Evolutionary conservation across 345 rosid species (phyloP).

Genomic region (Anastatica hierochuntica): DNA sequence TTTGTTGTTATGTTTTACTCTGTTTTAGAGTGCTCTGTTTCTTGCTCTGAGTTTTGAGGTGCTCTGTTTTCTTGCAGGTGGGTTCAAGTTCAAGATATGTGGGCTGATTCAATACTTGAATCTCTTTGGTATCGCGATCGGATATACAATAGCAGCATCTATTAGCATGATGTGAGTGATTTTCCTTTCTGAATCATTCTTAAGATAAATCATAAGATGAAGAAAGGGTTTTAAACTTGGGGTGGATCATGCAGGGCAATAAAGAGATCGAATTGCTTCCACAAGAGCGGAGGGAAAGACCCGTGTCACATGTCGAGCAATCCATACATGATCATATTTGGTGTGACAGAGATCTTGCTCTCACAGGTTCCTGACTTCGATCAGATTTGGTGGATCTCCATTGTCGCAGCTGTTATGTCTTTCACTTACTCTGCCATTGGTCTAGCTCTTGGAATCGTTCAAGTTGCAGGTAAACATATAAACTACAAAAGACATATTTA

Average conservation of each 20-base stretch:
- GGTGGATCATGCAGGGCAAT: slow-evolving; percentile 49
- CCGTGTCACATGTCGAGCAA: slow-evolving; percentile 61
- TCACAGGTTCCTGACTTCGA: slow-evolving; percentile 82
- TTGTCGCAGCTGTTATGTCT: slow-evolving; percentile 88
- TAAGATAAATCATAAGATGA: background rate
- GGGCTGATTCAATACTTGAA: slow-evolving; percentile 58
- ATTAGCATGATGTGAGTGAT: slow-evolving; percentile 72
- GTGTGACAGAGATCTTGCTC: slow-evolving; percentile 48
- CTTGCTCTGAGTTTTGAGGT: background rate
- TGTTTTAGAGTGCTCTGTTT: background rate
- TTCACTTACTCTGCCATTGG: slow-evolving; percentile 91
- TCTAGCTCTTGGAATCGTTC: slow-evolving; percentile 65
- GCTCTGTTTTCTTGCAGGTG: slow-evolving; percentile 34
- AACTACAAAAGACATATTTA: background rate
- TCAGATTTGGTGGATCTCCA: slow-evolving; percentile 87
- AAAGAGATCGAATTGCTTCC: slow-evolving; percentile 68
- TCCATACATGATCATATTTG: slow-evolving; percentile 71
- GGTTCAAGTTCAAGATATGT: slow-evolving; percentile 54
- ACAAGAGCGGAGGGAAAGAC: slow-evolving; percentile 45
- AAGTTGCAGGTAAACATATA: slow-evolving; percentile 40
- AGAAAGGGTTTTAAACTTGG: background rate
- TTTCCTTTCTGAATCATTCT: background rate
- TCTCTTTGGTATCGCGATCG: slow-evolving; percentile 56
- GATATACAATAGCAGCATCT: slow-evolving; percentile 75
- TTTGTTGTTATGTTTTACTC: background rate